Base-by-base conservation (phyloP, 2,329 filamentous ascomycete species). In the Talaromyces islandicus region DNA sequence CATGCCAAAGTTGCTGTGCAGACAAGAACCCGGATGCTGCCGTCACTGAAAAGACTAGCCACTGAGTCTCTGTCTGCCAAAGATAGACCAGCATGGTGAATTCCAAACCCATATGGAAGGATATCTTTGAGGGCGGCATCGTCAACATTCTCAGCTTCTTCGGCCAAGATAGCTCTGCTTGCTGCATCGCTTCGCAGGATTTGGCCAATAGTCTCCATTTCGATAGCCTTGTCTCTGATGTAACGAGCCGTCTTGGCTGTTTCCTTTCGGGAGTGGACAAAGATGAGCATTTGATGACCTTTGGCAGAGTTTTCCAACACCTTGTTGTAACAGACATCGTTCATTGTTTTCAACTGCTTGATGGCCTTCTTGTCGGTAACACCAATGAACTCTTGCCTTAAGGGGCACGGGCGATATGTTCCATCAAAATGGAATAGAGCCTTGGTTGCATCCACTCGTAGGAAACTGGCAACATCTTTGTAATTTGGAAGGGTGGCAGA, bases 331-430 rank as follows among this genome's bases (percentile, higher is more conserved):
- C 92, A 97, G 58, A 99, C 92, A 68, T 99, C 94, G 71, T 99
- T 99, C 94, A 99, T 99, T 0, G 90, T 95, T 82, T 97, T 97
- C 58, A 99, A 81, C 74, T 99, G 94, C 77, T 97, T 99, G 78
- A 99, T 99, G 6, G 94, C 90, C 74, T 97, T 97, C 78, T 94
- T 95, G 67, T 99, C 94, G 0, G 93, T 97, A 50, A 99, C 90
- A 57, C 94, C 94, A 66, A 99, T 91, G 71, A 97, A 99, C 74
- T 99, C 95, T 73, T 99, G 94, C 68, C 91, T 92, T 67, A 99
- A 77, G 1, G 94, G 94, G 73, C 94, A 99, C 63, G 94, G 95
- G 67, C 94, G 85, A 80, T 88, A 99, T 4, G 92, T 92, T 50
- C 90, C 91, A 73, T 99, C 94, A 67, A 99, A 99, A 74, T 99